Conservation (phyloP, 345 rosid genomes). For the Tarenaya hassleriana region DNA sequence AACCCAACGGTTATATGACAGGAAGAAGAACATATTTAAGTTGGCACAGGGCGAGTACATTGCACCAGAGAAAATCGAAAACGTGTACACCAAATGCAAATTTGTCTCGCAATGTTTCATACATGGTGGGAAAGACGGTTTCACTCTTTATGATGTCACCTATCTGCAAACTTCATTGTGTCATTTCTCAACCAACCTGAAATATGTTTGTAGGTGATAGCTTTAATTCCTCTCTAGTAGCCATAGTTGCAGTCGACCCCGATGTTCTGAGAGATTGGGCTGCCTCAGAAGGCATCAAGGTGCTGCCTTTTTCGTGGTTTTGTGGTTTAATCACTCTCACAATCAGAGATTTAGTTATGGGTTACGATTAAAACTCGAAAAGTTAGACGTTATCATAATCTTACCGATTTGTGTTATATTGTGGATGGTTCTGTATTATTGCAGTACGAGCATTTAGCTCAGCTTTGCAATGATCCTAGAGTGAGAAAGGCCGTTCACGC, state of each 20-base stretch:
- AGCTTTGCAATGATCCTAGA: conserved; percentile 59
- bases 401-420: conserved; percentile 1
- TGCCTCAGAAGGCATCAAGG: conserved; percentile 62
- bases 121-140: conserved; percentile 43
- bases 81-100: conserved; percentile 80
- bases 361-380: background rate
- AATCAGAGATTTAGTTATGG: background rate
- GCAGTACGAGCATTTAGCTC: conserved; percentile 57
- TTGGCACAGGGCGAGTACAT: conserved; percentile 97
- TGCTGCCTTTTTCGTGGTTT: conserved; percentile 16
- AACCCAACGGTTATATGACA: conserved; percentile 20
- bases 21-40: conserved; percentile 86
- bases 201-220: conserved; percentile 62
- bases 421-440: conserved; percentile 12
- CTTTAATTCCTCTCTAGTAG: conserved; percentile 70
- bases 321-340: background rate
- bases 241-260: conserved; percentile 65
- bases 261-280: conserved; percentile 80
- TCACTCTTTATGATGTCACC: background rate
- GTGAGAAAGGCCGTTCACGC: conserved; percentile 57
- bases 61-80: conserved; percentile 98
- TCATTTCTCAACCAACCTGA: conserved; percentile 16
- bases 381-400: no score
- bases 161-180: conserved; percentile 5
- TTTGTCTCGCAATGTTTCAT: conserved; percentile 71